These are phyloP conservation scores for Colletotrichum sp. DNA, from an alignment of 2,329 filamentous ascomycete genomes.

Conservation along the genomic window DNA sequence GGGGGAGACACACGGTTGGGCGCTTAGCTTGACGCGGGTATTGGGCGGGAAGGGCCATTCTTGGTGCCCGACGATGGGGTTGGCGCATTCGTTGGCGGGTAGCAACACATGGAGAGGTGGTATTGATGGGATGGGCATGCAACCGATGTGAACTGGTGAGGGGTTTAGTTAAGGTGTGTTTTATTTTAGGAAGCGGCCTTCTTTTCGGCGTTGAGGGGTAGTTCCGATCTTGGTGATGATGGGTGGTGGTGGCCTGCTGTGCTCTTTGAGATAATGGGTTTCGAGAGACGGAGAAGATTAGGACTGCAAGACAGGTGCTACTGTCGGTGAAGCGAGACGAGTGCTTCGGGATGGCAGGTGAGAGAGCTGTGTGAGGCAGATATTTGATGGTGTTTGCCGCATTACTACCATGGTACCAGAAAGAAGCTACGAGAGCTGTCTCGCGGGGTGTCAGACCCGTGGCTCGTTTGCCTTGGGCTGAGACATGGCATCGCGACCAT, in stretches of 20 bases:
- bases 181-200: background rate
- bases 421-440: background rate
- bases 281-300: background rate
- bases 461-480: background rate
- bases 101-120: background rate
- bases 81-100: background rate
- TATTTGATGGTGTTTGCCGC: background rate
- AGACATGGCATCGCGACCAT: background rate
- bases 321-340: background rate
- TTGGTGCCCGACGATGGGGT: constrained; percentile 12
- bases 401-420: background rate
- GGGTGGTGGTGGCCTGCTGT: background rate
- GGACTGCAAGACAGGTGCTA: background rate
- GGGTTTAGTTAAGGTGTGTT: background rate
- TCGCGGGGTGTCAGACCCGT: background rate
- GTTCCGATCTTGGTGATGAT: background rate
- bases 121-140: background rate
- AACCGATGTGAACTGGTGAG: background rate
- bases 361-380: background rate
- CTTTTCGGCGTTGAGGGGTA: background rate
- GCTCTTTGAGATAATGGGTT: background rate
- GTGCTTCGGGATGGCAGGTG: background rate
- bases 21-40: constrained; percentile 10
- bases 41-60: background rate
- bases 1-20: background rate